Percentiles rank a stretch among this genome's conserved stretches.
These are phyloP conservation scores for Artemisia argyi DNA, from an alignment of 129 eudicot genomes.

Conservation along the genomic window DNA sequence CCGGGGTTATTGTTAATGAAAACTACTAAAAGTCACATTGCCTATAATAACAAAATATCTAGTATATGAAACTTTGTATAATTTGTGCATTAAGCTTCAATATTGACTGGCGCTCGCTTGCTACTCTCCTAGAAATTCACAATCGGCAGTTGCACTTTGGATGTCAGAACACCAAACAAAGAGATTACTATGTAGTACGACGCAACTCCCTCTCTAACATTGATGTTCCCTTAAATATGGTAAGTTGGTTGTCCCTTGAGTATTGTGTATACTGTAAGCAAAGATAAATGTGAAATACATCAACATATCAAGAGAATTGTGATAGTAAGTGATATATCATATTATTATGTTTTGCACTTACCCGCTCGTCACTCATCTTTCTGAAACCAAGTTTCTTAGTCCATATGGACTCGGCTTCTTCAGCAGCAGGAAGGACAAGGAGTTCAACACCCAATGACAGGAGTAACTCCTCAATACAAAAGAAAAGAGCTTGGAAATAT, in stretches of 20 bases:
- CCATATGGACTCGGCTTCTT: conserved; percentile 94
- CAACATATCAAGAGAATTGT: background rate
- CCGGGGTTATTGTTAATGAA: background rate
- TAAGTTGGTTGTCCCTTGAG: conserved; percentile 69
- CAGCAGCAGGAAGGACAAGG: conserved; percentile 97
- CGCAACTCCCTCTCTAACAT: conserved; percentile 74
- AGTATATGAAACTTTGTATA: conserved; percentile 20
- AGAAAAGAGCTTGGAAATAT: conserved; percentile 76
- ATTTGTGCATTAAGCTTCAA: background rate
- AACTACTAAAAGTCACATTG: conserved; percentile 4
- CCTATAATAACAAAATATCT: conserved; percentile 21
- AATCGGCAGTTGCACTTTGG: conserved; percentile 12
- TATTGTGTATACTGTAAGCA: conserved; percentile 53
- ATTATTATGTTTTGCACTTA: conserved; percentile 39
- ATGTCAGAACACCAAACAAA: conserved; percentile 9
- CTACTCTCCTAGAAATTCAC: conserved; percentile 9
- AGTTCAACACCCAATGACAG: conserved; percentile 67
- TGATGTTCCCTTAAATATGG: conserved; percentile 81
- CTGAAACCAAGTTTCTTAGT: conserved; percentile 79
- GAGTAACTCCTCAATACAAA: conserved; percentile 73
- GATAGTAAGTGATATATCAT: conserved; percentile 8
- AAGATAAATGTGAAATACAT: background rate
- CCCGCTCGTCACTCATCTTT: conserved; percentile 75
- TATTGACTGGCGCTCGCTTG: conserved; percentile 3
- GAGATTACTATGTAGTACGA: conserved; percentile 27